Conservation (phyloP, 1,284 basidiomycete species). For the Ceratobasidium sp. region DNA sequence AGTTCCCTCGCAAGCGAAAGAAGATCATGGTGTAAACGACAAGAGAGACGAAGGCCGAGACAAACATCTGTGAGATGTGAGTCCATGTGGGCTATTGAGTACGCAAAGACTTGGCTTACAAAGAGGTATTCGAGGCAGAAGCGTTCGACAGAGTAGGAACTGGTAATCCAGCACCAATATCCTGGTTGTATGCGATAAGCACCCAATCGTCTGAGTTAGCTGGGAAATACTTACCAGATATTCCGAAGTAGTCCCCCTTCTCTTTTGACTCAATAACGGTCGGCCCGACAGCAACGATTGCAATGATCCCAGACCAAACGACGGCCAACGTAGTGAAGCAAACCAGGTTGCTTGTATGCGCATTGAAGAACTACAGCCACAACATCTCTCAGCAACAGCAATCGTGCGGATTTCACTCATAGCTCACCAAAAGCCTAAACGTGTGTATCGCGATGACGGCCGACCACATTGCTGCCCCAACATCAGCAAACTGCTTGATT, state of each 20-base stretch:
- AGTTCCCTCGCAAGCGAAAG: constrained; percentile 57
- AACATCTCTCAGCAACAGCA: constrained; percentile 44
- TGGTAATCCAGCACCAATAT: constrained; percentile 59
- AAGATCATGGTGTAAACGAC: constrained; percentile 56
- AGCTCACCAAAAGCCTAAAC: constrained; percentile 28
- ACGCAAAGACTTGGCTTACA: constrained; percentile 46
- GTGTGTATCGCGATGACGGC: constrained; percentile 50
- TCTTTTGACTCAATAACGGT: constrained; percentile 49
- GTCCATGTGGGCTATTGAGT: neutral
- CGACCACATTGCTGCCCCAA: constrained; percentile 57
- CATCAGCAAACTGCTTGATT: constrained; percentile 57
- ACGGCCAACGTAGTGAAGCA: constrained; percentile 48
- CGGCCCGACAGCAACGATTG: constrained; percentile 54
- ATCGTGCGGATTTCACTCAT: too few species aligned
- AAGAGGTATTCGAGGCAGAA: constrained; percentile 59
- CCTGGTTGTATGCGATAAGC: constrained; percentile 50
- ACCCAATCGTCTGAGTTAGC: constrained; percentile 20
- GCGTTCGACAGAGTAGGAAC: constrained; percentile 52
- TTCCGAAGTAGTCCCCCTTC: constrained; percentile 50
- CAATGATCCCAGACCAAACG: constrained; percentile 55
- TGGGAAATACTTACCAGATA: constrained; percentile 52
- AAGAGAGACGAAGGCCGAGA: constrained; percentile 55
- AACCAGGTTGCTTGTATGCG: constrained; percentile 16
- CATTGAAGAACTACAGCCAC: constrained; percentile 23
- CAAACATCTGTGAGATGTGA: constrained; percentile 52